phyloP scores from a whole-genome alignment of 2,329 filamentous ascomycete genomes.

The Lasiodiplodia hormozganensis region DNA sequence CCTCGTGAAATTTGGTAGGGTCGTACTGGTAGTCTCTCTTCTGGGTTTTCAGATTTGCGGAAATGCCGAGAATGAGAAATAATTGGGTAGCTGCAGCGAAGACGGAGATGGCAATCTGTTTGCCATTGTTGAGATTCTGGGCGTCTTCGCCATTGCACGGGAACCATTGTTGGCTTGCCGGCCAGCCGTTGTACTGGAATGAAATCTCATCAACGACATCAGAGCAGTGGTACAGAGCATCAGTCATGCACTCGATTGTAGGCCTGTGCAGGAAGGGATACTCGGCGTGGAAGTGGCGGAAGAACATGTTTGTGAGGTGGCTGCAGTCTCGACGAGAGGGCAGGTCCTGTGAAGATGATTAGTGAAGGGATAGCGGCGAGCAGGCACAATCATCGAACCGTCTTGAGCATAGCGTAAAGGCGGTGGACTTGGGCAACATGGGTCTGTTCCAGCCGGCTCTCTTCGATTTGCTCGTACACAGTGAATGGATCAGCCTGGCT shows the following conservation, averaged over 20 bases:
- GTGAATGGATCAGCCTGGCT: neutral
- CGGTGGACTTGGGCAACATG: neutral
- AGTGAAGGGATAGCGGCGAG: neutral
- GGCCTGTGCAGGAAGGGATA: constrained; percentile 41
- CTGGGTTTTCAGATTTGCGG: constrained; percentile 44
- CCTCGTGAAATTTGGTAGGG: constrained; percentile 43
- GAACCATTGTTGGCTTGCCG: constrained; percentile 34
- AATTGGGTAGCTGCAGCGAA: constrained; percentile 42
- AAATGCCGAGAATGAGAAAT: constrained; percentile 47
- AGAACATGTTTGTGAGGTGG: constrained; percentile 37
- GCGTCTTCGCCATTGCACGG: constrained; percentile 36
- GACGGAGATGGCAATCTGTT: constrained; percentile 31
- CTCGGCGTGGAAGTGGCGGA: constrained; percentile 41
- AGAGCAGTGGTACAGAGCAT: constrained; percentile 37
- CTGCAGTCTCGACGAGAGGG: constrained; percentile 38
- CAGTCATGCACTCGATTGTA: constrained; percentile 38
- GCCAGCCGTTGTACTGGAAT: constrained; percentile 39
- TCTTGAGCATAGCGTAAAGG: constrained; percentile 12
- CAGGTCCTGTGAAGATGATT: constrained; percentile 31
- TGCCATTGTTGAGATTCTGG: constrained; percentile 20
- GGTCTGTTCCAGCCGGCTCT: neutral
- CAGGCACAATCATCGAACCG: neutral
- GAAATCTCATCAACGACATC: constrained; percentile 30
- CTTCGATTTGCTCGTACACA: neutral
- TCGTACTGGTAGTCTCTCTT: constrained; percentile 45